Evolutionary conservation across 371 early-diverging fungal genomes (phyloP).

Genomic region (Entomophthora muscae): DNA sequence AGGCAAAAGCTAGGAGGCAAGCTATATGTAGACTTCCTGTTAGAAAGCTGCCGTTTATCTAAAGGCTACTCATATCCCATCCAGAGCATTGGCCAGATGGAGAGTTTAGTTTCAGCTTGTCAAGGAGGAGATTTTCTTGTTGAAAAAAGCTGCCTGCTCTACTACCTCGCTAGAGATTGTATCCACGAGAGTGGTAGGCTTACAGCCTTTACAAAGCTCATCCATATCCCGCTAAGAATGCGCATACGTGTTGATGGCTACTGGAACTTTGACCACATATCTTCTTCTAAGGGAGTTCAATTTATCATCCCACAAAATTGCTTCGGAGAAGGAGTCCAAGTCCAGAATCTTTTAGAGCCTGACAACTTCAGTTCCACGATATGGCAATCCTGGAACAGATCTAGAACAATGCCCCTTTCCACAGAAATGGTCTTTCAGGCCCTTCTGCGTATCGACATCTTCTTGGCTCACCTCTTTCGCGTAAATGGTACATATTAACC

Average conservation of each 20-base stretch:
- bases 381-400: not conserved
- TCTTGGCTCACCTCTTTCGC: not conserved
- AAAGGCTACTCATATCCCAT: not conserved
- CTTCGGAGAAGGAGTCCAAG: not conserved
- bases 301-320: not conserved
- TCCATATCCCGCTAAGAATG: not conserved
- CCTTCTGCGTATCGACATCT: not conserved
- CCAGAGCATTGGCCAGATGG: not conserved
- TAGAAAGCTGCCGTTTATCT: not conserved
- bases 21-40: not conserved
- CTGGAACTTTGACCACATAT: not conserved
- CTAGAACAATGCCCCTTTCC: not conserved
- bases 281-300: not conserved
- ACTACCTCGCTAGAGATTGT: not conserved
- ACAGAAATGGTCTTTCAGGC: not conserved
- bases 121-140: not conserved
- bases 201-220: not conserved
- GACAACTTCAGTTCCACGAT: not conserved
- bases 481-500: not conserved
- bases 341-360: not conserved
- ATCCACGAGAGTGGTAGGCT: not conserved
- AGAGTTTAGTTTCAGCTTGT: not conserved
- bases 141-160: not conserved
- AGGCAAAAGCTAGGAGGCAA: not conserved
- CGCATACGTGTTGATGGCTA: not conserved